These are phyloP conservation scores for Diplodia mutila DNA, from an alignment of 2,329 filamentous ascomycete genomes.

Conservation along the genomic window DNA sequence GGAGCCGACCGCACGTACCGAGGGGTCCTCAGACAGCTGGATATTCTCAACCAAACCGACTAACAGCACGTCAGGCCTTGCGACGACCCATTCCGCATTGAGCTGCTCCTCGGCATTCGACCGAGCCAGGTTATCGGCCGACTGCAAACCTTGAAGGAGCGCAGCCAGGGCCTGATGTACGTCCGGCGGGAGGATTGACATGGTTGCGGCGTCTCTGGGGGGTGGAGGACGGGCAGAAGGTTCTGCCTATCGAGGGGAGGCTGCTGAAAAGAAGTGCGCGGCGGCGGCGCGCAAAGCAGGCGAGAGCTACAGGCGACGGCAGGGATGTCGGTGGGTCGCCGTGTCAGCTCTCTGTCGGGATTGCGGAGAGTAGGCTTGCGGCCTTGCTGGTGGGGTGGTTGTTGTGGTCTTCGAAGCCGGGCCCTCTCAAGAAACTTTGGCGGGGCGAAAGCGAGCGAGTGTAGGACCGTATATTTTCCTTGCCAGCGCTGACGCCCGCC, in stretches of 20 bases:
- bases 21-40: constrained; percentile 71
- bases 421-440: neutral
- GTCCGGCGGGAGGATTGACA: constrained; percentile 86
- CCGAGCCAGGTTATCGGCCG: constrained; percentile 83
- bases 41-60: constrained; percentile 96
- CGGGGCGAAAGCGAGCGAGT: neutral
- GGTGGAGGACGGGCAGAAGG: neutral
- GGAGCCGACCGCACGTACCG: constrained; percentile 57
- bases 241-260: neutral
- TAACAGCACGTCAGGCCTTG: constrained; percentile 81
- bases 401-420: constrained; percentile 8
- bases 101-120: constrained; percentile 88
- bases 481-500: neutral
- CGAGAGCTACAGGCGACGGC: constrained; percentile 12
- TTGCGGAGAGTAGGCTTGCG: neutral
- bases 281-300: constrained; percentile 16
- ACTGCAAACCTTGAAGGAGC: constrained; percentile 83
- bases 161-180: constrained; percentile 82
- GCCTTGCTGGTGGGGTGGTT: constrained; percentile 2
- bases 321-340: neutral
- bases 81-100: constrained; percentile 83
- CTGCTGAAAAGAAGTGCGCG: constrained; percentile 14
- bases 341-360: neutral
- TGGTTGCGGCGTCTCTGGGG: constrained; percentile 44
- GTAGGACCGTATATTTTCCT: neutral